Percentiles rank a stretch among this genome's conserved stretches.
phyloP scores from a whole-genome alignment of 2,329 filamentous ascomycete genomes.

The Lizonia empirigonia region DNA sequence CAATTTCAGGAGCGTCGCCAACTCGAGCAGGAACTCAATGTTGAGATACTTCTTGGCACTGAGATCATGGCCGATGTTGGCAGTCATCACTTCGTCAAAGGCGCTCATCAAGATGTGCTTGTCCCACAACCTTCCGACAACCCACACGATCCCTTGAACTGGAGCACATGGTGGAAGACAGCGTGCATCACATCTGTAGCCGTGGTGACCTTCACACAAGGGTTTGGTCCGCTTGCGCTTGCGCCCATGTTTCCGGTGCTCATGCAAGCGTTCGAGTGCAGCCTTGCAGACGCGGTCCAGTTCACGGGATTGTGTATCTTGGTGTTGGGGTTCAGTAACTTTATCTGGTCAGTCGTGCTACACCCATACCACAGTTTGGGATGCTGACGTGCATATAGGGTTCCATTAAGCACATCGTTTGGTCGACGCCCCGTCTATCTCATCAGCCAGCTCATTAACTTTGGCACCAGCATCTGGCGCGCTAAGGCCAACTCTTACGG shows the following conservation, averaged over 20 bases:
- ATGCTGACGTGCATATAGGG: slow-evolving; percentile 46
- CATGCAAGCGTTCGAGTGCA: slow-evolving; percentile 61
- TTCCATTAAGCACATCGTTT: slow-evolving; percentile 61
- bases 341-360: slow-evolving; percentile 57
- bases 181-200: slow-evolving; percentile 55
- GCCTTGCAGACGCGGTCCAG: slow-evolving; percentile 59
- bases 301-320: slow-evolving; percentile 64
- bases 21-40: slow-evolving; percentile 59
- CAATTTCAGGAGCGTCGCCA: slow-evolving; percentile 50
- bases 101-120: slow-evolving; percentile 51
- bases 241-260: slow-evolving; percentile 66
- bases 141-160: slow-evolving; percentile 61
- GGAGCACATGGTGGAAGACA: slow-evolving; percentile 57
- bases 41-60: slow-evolving; percentile 62
- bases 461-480: slow-evolving; percentile 62
- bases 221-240: slow-evolving; percentile 60
- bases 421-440: slow-evolving; percentile 62
- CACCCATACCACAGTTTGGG: neutral
- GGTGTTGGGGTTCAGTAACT: slow-evolving; percentile 64
- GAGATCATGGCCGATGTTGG: slow-evolving; percentile 67
- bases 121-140: slow-evolving; percentile 61
- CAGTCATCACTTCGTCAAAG: slow-evolving; percentile 67
- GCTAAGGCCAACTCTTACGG: slow-evolving; percentile 63
- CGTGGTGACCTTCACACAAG: slow-evolving; percentile 59
- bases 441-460: slow-evolving; percentile 58